Percentiles rank a stretch among this genome's conserved stretches.
phyloP scores from a whole-genome alignment of 2,329 filamentous ascomycete species.

The Botrytis hyacinthi region DNA sequence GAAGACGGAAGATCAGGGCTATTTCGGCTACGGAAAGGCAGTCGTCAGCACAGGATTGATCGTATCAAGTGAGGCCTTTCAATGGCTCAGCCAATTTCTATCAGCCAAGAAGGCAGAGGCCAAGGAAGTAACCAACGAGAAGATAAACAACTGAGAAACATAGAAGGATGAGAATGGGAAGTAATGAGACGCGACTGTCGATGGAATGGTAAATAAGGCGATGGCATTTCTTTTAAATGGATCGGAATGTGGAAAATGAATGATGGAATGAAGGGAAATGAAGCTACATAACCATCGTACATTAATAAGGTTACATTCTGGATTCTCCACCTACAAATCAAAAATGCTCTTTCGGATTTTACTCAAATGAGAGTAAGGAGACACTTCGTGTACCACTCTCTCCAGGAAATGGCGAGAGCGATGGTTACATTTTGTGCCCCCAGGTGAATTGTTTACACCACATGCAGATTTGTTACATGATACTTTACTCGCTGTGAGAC shows the following conservation, averaged over 20 bases:
- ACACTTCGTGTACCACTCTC: background rate
- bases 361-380: background rate
- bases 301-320: conserved; percentile 1
- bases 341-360: background rate
- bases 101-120: conserved; percentile 61
- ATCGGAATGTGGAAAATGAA: conserved; percentile 4
- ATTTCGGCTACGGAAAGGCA: conserved; percentile 69
- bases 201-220: conserved; percentile 1
- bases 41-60: conserved; percentile 65
- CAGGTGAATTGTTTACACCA: background rate
- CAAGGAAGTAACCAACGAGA: conserved; percentile 54
- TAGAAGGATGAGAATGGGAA: background rate
- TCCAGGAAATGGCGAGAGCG: background rate
- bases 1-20: conserved; percentile 61
- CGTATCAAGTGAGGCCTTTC: conserved; percentile 62
- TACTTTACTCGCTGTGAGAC: background rate
- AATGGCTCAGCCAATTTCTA: conserved; percentile 58
- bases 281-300: background rate
- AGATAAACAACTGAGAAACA: conserved; percentile 24
- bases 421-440: background rate
- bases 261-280: conserved; percentile 3
- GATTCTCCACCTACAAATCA: background rate
- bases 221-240: background rate
- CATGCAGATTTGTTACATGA: background rate
- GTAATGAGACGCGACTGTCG: background rate